Evolutionary conservation across 345 rosid species (phyloP), one percentile per base, ranked within the genome.

Genomic region (Kandelia obovata): DNA sequence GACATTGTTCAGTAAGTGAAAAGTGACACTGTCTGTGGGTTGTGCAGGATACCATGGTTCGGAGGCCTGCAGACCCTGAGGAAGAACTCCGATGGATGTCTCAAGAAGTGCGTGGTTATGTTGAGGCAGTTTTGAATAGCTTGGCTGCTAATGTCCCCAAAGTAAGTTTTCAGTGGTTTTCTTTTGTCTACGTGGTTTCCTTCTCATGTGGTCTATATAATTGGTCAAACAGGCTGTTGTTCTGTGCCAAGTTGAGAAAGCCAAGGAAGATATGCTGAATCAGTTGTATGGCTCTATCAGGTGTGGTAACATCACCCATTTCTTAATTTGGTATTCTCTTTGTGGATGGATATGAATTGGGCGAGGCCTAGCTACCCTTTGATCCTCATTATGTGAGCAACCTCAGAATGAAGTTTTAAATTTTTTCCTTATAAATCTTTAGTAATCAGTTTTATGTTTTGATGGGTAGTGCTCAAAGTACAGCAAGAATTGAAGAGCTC

Each of bases 11-110:
- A 3, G 17, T 13, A 43, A 43, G 19, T 13, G 49, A 43, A 37
- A 43, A 43, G 49, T 43, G 49, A 43, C 5, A 43, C 19, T 43
- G 0, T 43, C 19, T 43, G 19, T 43, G 49, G 19, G 17, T 43
- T 13, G 49, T 56, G 59, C 59, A 95, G 99, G 98, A 92, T 83
- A 85, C 91, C 69, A 92, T 92, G 95, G 88, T 80, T 68, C 84
- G 96, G 78, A 87, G 87, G 75, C 98, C 99, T 1, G 86, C 84
- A 49, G 99, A 96, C 72, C 97, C 99, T 53, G 99, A 96, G 81
- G 98, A 96, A 79, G 99, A 96, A 77, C 95, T 96, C 30, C 82
- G 96, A 61, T 96, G 99, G 99, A 96, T 96, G 99, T 86, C 99
- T 27, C 99, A 96, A 75, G 99, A 96, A 89, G 97, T 96, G 15